phyloP scores from a whole-genome alignment of 306 rosid species.

The Gastrolobium bilobum region DNA sequence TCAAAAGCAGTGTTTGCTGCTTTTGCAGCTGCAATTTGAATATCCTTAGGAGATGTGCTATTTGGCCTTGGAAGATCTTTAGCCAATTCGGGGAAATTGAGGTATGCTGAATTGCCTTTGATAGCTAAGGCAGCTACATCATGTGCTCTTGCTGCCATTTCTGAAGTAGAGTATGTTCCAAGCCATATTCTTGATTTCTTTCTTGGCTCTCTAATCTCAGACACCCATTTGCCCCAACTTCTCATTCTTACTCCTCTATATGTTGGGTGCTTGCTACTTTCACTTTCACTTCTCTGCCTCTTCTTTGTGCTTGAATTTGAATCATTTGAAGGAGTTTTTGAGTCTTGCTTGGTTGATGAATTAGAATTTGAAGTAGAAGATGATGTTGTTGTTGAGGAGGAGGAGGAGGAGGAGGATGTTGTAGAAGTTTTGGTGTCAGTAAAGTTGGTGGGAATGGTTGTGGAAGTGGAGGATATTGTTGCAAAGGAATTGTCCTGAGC shows the following conservation, averaged over 20 bases:
- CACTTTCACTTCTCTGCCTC: slow-evolving; percentile 47
- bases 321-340: slow-evolving; percentile 25
- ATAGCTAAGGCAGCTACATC: slow-evolving; percentile 92
- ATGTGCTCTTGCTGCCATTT: slow-evolving; percentile 97
- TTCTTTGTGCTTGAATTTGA: slow-evolving; percentile 49
- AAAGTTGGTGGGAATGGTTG: not conserved
- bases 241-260: slow-evolving; percentile 90
- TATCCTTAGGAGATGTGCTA: slow-evolving; percentile 78
- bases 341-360: slow-evolving; percentile 32
- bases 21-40: slow-evolving; percentile 84
- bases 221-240: slow-evolving; percentile 92
- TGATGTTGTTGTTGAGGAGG: slow-evolving; percentile 31
- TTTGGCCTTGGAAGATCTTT: slow-evolving; percentile 71
- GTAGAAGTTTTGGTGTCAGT: slow-evolving; percentile 32
- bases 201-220: slow-evolving; percentile 89
- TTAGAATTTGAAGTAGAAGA: slow-evolving; percentile 36
- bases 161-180: slow-evolving; percentile 84
- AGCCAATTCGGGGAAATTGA: slow-evolving; percentile 83
- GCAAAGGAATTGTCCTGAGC: slow-evolving; percentile 50
- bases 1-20: slow-evolving; percentile 66
- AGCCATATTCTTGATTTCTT: slow-evolving; percentile 96
- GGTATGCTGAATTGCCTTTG: slow-evolving; percentile 80
- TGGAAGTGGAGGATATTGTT: slow-evolving; percentile 17
- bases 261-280: slow-evolving; percentile 56
- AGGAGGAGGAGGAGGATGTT: slow-evolving; percentile 43